Evolutionary conservation across 495 filamentous ascomycete species (phyloP).

Genomic region (Hyaloscypha variabilis): DNA sequence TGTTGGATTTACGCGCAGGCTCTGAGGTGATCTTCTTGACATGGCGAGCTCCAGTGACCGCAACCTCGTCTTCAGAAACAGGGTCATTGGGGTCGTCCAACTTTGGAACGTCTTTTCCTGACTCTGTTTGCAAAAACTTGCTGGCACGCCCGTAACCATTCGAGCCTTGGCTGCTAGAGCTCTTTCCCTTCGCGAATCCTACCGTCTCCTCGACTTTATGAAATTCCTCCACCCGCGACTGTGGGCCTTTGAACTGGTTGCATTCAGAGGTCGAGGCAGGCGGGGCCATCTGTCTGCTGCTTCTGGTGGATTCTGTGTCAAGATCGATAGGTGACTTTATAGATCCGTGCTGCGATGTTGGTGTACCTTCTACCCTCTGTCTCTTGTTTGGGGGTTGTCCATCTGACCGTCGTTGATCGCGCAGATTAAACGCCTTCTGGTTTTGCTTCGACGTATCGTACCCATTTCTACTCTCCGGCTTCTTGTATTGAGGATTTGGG

Average conservation of each 20-base stretch:
- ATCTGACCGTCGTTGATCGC: not conserved
- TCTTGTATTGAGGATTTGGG: no score
- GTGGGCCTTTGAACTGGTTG: not conserved
- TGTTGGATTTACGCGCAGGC: no score
- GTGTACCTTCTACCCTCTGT: not conserved
- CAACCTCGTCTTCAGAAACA: conserved; percentile 4
- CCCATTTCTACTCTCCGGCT: no score
- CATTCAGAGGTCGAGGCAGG: no score
- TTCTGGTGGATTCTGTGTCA: no score
- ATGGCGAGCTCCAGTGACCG: not conserved
- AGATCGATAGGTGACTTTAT: conserved; percentile 5
- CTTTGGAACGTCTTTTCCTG: no score
- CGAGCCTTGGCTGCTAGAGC: not conserved
- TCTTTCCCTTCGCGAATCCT: no score
- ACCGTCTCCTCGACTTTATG: no score
- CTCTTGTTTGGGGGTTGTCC: conserved; percentile 7
- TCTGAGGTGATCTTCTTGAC: not conserved
- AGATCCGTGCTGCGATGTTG: not conserved
- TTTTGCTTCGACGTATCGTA: no score
- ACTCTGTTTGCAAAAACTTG: not conserved
- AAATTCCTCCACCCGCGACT: no score
- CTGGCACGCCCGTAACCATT: not conserved
- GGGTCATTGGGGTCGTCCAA: conserved; percentile 5
- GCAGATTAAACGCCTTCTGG: not conserved
- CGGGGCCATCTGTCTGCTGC: no score